Evolutionary conservation across 768 basidiomycete species (phyloP).

Genomic region (Clavulina sp.): DNA sequence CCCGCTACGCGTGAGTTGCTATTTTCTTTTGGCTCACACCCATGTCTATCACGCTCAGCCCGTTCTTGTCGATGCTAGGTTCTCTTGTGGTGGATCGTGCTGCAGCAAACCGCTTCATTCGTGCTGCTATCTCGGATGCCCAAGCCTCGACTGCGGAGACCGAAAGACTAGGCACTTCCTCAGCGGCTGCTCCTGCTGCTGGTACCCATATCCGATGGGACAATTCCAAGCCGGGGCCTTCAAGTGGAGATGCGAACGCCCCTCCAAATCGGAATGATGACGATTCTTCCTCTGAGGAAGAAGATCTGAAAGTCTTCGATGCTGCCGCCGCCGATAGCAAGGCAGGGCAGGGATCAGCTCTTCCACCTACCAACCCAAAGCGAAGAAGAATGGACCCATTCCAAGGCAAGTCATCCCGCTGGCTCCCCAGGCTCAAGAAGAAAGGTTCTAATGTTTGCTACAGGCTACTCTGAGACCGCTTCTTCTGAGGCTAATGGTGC

Average conservation of each 20-base stretch:
- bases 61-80: no score
- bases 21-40: not conserved
- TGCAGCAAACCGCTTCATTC: not conserved
- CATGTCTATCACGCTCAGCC: no score
- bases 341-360: not conserved
- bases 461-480: not conserved
- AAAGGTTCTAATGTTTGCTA: not conserved
- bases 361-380: not conserved
- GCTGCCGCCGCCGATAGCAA: not conserved
- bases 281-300: not conserved
- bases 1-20: constrained; percentile 34
- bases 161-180: not conserved
- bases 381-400: not conserved
- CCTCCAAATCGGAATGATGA: not conserved
- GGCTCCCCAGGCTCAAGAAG: not conserved
- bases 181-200: not conserved
- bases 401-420: not conserved
- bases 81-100: not conserved
- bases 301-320: not conserved
- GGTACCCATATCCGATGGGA: not conserved
- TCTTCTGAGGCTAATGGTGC: not conserved
- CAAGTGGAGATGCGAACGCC: not conserved
- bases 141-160: not conserved
- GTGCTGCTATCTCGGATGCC: not conserved
- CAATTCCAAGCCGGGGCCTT: not conserved